These are phyloP conservation scores for Ascocoryne sarcoides DNA, from an alignment of 2,329 filamentous ascomycete species.

Conservation along the genomic window DNA sequence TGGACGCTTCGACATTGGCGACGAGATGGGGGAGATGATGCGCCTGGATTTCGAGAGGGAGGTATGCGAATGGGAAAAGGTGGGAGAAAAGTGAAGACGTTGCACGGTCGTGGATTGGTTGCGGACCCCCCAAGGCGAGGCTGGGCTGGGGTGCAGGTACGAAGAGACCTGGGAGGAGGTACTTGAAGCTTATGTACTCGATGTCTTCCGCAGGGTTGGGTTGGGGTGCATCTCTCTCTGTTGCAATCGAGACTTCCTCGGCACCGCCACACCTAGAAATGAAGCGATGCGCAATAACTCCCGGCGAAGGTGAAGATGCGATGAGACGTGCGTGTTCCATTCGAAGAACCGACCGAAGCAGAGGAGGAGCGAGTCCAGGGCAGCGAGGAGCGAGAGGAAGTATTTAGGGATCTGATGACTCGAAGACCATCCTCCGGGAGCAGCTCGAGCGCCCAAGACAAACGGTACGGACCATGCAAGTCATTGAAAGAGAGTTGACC, in stretches of 20 bases:
- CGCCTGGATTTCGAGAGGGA: conserved; percentile 7
- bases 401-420: conserved; percentile 24
- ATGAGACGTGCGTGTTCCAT: conserved; percentile 2
- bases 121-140: conserved; percentile 13
- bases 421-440: conserved; percentile 13
- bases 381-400: conserved; percentile 4
- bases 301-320: conserved; percentile 3
- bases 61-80: conserved; percentile 5
- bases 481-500: conserved; percentile 21
- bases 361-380: conserved; percentile 1
- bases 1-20: conserved; percentile 27
- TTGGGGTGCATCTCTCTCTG: conserved; percentile 22
- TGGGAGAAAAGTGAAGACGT: conserved; percentile 10
- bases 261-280: neutral
- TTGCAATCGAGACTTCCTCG: neutral
- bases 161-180: conserved; percentile 24
- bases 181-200: conserved; percentile 16
- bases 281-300: conserved; percentile 1
- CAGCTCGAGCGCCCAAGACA: conserved; percentile 19
- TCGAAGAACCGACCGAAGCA: neutral
- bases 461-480: conserved; percentile 21
- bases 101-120: conserved; percentile 23
- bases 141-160: conserved; percentile 25
- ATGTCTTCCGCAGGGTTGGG: conserved; percentile 21
- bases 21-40: conserved; percentile 7